These are phyloP conservation scores for Clarireedia homoeocarpa DNA, from an alignment of 2,329 filamentous ascomycete genomes.

Conservation along the genomic window DNA sequence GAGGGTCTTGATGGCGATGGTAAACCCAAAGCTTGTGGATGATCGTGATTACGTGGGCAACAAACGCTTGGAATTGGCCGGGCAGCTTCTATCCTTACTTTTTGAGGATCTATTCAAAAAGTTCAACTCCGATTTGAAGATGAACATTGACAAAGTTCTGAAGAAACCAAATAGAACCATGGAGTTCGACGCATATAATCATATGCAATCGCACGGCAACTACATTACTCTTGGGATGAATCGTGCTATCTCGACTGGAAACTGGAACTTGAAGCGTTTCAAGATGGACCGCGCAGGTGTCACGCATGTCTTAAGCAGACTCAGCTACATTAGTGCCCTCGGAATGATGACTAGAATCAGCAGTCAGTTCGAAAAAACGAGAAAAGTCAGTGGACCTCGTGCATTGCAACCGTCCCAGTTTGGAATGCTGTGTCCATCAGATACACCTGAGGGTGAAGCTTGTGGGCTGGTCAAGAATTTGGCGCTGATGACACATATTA, in stretches of 20 bases:
- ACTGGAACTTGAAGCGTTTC: conserved; percentile 97
- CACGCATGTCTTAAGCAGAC: conserved; percentile 87
- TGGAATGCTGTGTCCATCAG: conserved; percentile 94
- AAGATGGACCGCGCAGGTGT: conserved; percentile 97
- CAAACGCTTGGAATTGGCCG: conserved; percentile 89
- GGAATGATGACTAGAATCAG: conserved; percentile 99
- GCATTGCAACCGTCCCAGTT: conserved; percentile 96
- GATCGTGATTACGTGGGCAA: conserved; percentile 98
- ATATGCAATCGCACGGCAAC: conserved; percentile 77
- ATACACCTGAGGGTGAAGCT: conserved; percentile 97
- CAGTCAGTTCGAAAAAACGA: conserved; percentile 97
- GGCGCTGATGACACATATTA: conserved; percentile 98
- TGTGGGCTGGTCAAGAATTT: conserved; percentile 97
- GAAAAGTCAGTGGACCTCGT: conserved; percentile 92
- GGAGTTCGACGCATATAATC: conserved; percentile 77
- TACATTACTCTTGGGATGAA: conserved; percentile 91
- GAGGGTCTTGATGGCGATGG: conserved; percentile 88
- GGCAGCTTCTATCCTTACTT: conserved; percentile 83
- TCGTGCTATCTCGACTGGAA: conserved; percentile 91
- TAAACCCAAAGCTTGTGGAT: conserved; percentile 83
- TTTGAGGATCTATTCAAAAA: conserved; percentile 99
- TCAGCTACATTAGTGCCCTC: conserved; percentile 93
- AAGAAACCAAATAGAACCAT: conserved; percentile 89
- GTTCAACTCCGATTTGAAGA: conserved; percentile 81
- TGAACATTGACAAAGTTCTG: conserved; percentile 89